Evolutionary conservation across 164 flowering plant species (phyloP).

Genomic region (Liriodendron chinense): DNA sequence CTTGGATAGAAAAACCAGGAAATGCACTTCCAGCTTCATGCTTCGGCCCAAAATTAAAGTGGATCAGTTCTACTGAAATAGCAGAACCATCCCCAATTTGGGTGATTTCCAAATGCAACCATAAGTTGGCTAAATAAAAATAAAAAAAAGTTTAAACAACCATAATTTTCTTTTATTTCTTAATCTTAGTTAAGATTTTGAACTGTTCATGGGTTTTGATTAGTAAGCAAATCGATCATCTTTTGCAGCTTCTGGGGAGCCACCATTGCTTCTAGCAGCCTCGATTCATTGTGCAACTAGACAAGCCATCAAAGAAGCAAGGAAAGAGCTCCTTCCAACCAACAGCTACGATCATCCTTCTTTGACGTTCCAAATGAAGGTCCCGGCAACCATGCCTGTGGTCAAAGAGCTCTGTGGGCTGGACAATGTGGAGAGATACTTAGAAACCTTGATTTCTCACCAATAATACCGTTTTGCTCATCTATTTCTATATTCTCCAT

Average conservation of each 20-base stretch:
- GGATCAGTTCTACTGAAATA: too few relatives aligned
- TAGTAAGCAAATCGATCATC: neutral
- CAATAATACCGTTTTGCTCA: slow-evolving; percentile 6
- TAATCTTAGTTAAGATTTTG: too few relatives aligned
- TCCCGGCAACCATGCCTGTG: slow-evolving; percentile 88
- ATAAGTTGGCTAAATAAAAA: too few relatives aligned
- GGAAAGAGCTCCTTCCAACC: slow-evolving; percentile 53
- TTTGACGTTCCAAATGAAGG: slow-evolving; percentile 41
- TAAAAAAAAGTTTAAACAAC: too few relatives aligned
- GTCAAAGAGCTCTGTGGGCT: slow-evolving; percentile 86
- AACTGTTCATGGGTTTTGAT: neutral
- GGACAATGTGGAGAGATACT: slow-evolving; percentile 65
- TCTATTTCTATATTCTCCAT: neutral
- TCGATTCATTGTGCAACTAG: slow-evolving; percentile 80
- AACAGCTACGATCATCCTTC: slow-evolving; percentile 39
- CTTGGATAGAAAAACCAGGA: too few relatives aligned
- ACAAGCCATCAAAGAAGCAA: slow-evolving; percentile 74
- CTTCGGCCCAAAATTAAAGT: too few relatives aligned
- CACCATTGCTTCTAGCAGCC: slow-evolving; percentile 75
- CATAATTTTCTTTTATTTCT: too few relatives aligned
- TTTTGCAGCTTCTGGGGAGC: slow-evolving; percentile 88
- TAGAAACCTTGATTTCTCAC: slow-evolving; percentile 32
- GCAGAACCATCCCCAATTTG: too few relatives aligned
- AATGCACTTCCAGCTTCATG: too few relatives aligned
- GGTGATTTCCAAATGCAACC: too few relatives aligned